Evolutionary conservation across 345 rosid genomes (phyloP).

Genomic region (Limnanthes douglasii): DNA sequence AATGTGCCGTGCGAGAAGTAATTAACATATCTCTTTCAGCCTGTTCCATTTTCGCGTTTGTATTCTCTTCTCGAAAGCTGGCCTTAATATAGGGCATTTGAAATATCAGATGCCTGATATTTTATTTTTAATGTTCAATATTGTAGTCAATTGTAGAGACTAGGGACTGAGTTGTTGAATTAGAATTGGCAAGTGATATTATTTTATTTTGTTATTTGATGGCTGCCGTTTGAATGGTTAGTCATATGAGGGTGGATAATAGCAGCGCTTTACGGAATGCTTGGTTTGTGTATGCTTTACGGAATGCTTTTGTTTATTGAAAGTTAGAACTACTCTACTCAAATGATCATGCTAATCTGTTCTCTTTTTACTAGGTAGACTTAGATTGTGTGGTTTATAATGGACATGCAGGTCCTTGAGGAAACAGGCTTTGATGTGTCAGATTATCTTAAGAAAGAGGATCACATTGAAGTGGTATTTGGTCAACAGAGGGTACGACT

Average conservation of each 20-base stretch:
- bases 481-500: slow-evolving; percentile 96
- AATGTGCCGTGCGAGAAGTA: slow-evolving; percentile 94
- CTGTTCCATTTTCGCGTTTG: too few species aligned
- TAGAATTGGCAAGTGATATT: background rate
- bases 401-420: slow-evolving; percentile 85
- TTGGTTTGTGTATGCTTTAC: too few species aligned
- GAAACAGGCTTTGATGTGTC: slow-evolving; percentile 95
- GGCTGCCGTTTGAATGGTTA: too few species aligned
- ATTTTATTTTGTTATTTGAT: background rate
- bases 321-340: too few species aligned
- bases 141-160: slow-evolving; percentile 1
- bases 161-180: slow-evolving; percentile 3
- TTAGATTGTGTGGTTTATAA: too few species aligned
- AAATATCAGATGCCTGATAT: background rate
- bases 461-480: slow-evolving; percentile 66
- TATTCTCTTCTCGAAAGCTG: too few species aligned
- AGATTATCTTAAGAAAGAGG: slow-evolving; percentile 65
- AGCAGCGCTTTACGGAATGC: too few species aligned
- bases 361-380: too few species aligned
- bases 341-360: too few species aligned
- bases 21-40: slow-evolving; percentile 6
- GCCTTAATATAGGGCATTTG: background rate
- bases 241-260: too few species aligned
- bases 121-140: background rate
- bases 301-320: too few species aligned